Conservation (phyloP, 352 stramenopile genomes). For the Phytophthora chlamydospora region DNA sequence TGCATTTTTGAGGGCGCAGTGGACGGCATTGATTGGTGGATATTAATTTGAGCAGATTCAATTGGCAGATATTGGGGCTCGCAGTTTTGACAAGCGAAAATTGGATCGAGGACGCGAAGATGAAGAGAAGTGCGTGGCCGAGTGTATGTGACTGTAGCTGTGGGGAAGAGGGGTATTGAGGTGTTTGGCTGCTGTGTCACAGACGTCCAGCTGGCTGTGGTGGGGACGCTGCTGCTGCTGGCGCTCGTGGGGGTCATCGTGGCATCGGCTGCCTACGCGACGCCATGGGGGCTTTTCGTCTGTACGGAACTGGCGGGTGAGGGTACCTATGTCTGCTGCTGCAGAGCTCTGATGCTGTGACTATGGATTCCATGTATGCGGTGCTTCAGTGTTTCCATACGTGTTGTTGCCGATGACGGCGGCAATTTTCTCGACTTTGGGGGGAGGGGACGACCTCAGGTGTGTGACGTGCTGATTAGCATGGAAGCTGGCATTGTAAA, state of each 20-base stretch:
- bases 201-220: slow-evolving; percentile 50
- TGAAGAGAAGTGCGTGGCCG: slow-evolving; percentile 23
- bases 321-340: background rate
- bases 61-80: background rate
- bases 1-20: slow-evolving; percentile 4
- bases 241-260: slow-evolving; percentile 65
- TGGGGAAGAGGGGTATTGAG: background rate
- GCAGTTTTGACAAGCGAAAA: slow-evolving; percentile 13
- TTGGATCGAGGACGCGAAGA: slow-evolving; percentile 6
- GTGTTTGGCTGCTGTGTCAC: slow-evolving; percentile 4
- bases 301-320: slow-evolving; percentile 32
- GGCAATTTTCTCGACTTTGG: slow-evolving; percentile 55
- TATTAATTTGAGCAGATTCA: slow-evolving; percentile 13
- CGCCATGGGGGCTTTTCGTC: slow-evolving; percentile 73
- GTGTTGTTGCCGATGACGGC: slow-evolving; percentile 69
- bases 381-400: slow-evolving; percentile 60
- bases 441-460: slow-evolving; percentile 60
- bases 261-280: slow-evolving; percentile 60
- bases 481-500: background rate
- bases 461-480: slow-evolving; percentile 9
- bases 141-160: background rate
- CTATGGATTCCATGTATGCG: background rate
- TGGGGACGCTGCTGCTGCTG: slow-evolving; percentile 57
- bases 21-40: slow-evolving; percentile 19
- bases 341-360: background rate